phyloP scores from a whole-genome alignment of 306 rosid species.

The apple (Malus domestica) region DNA sequence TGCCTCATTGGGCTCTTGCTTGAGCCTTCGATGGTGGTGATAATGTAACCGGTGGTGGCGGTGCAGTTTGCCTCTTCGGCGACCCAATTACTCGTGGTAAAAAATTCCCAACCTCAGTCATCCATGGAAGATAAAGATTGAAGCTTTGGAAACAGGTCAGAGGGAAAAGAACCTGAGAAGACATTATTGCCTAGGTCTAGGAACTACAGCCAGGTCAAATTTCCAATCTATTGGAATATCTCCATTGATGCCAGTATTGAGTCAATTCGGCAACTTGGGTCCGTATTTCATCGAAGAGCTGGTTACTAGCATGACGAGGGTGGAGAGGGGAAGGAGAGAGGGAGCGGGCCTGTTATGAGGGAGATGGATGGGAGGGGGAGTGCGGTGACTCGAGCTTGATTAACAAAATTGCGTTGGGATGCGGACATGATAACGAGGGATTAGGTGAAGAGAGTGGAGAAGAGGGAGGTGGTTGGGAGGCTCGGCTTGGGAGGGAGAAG shows the following conservation, averaged over 20 bases:
- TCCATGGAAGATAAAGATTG: constrained; percentile 57
- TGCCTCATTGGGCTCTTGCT: constrained; percentile 75
- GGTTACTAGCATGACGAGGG: neutral
- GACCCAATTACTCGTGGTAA: too few relatives aligned
- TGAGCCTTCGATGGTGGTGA: constrained; percentile 85
- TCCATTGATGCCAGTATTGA: constrained; percentile 51
- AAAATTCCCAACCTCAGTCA: neutral
- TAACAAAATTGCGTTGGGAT: too few relatives aligned
- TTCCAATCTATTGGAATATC: constrained; percentile 57
- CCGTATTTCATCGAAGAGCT: constrained; percentile 34
- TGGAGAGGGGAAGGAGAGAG: too few relatives aligned
- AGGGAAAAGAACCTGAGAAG: constrained; percentile 67
- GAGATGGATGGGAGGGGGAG: too few relatives aligned
- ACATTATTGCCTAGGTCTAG: constrained; percentile 68
- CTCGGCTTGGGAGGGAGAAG: too few relatives aligned
- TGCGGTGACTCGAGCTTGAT: too few relatives aligned
- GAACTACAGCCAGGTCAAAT: constrained; percentile 48
- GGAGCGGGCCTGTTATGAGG: too few relatives aligned
- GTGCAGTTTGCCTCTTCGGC: constrained; percentile 24
- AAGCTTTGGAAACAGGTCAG: constrained; percentile 42
- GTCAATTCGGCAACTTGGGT: constrained; percentile 28
- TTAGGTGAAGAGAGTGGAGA: too few relatives aligned
- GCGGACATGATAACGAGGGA: too few relatives aligned
- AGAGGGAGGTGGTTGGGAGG: too few relatives aligned
- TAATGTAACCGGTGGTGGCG: constrained; percentile 81